Percentiles rank a stretch among this genome's conserved stretches.
These are phyloP conservation scores for Capronia americana DNA, from an alignment of 2,329 filamentous ascomycete genomes.

Conservation along the genomic window DNA sequence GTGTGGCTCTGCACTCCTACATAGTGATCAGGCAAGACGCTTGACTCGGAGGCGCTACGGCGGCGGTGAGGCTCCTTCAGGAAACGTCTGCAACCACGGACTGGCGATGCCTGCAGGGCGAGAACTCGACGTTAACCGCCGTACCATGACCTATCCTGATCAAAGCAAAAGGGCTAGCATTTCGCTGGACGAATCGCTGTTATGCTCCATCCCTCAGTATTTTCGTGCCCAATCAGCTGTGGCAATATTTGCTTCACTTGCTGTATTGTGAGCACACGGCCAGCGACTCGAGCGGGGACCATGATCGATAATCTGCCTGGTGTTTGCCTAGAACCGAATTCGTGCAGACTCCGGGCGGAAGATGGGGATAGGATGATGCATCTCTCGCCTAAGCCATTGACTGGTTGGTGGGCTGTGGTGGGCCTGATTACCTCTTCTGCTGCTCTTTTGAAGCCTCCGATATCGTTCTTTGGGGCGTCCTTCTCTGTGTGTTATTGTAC, in stretches of 20 bases:
- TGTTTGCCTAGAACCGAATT: neutral
- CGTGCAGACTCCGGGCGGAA: neutral
- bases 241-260: neutral
- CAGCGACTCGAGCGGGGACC: neutral
- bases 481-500: neutral
- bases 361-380: neutral
- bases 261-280: neutral
- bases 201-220: neutral
- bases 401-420: neutral
- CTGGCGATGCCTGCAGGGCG: neutral
- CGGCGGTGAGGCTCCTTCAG: constrained; percentile 5
- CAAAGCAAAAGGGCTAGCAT: neutral
- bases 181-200: neutral
- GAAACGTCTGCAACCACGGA: neutral
- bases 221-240: neutral
- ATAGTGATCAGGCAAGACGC: neutral
- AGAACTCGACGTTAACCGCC: constrained; percentile 3
- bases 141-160: neutral
- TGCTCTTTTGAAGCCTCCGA: neutral
- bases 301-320: constrained; percentile 6
- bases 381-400: constrained; percentile 8
- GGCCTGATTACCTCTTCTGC: constrained; percentile 5
- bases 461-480: neutral
- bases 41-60: neutral
- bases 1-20: neutral